Evolutionary conservation across 2,329 filamentous ascomycete species (phyloP), one percentile per base, ranked within the genome.

Genomic region (Pezicula neosporulosa): DNA sequence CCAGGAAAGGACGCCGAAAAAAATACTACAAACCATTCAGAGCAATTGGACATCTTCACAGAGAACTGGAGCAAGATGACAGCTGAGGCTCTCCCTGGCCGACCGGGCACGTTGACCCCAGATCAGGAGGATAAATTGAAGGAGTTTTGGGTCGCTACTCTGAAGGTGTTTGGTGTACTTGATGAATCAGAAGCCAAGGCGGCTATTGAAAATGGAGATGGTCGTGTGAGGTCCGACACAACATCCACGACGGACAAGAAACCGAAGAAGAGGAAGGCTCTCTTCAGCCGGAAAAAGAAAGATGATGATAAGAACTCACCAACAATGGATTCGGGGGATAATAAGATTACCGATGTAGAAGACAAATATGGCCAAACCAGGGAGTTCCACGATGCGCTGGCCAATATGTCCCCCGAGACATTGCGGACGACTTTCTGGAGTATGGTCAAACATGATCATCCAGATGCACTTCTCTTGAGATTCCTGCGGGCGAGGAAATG

Each of bases 401-500:
- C 87, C 45, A 89, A 81, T 53, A 81, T 87, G 63, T 80, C 84
- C 1, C 89, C 93, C 0, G 90, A 95, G 63, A 79, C 87, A 41
- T 82, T 99, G 58, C 83, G 91, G 48, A 76, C 78, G 15, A 86
- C 91, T 0, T 88, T 97, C 66, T 97, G 94, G 94, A 81, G 75
- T 59, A 96, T 97, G 90, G 82, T 93, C 52, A 99, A 97, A 75
- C 87, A 94, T 63, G 94, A 99, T 65, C 84, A 97, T 66, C 94
- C 94, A 0, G 94, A 99, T 71, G 87, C 86, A 2, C 75, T 95
- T 16, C 73, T 93, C 15, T 73, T 96, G 51, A 84, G 91, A 39
- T 96, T 96, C 69, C 75, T 96, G 51, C 80, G 91, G 47, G 91
- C 91, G n/a, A 80, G 91, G 43, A 96, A 96, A 71, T 99, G 94